Evolutionary conservation across 257 asterid species (phyloP), one percentile per base, ranked within the genome.

Genomic region (Solanum ossicruentum): DNA sequence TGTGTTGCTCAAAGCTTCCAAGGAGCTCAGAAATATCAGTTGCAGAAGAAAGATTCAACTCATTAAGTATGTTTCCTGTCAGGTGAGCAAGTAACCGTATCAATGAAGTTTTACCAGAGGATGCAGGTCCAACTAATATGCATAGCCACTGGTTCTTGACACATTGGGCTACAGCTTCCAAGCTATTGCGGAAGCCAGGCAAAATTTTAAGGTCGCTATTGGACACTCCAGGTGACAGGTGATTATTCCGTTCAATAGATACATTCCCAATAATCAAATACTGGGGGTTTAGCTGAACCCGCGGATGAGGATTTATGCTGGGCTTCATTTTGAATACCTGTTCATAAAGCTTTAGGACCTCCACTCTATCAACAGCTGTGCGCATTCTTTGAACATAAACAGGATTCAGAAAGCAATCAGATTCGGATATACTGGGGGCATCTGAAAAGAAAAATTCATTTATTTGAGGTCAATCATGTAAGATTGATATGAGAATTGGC

Each of bases 321-420:
- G 97, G 94, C 91, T 95, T 92, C 88, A 83, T 81, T 71, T 91
- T 94, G 88, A 96, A 96, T 72, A 90, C 89, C 86, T 91, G 87
- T 69, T 92, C 95, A 84, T 93, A 95, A 85, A 96, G 89, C 88
- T 89, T 91, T 84, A 93, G 56, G 57, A 95, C 98, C 92, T 93
- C 92, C 71, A 86, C 32, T 77, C 98, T 89, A 89, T 96, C 99
- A 87, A 92, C 92, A 65, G 93, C 57, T 8, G 97, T 92, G 61
- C 99, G 98, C 98, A 96, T 95, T 89, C 98, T 93, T 92, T 96
- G 98, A 58, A 96, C 89, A 85, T 95, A 96, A 82, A 96, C 91
- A 73, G 97, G 86, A 90, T 93, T 92, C 86, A 96, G 89, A 89
- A 96, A 96, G 92, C 98, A 91, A 90, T 91, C 91, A 39, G 66